A percentile compares a stretch with the other conserved stretches of the same genome.
phyloP scores from a whole-genome alignment of 2,329 filamentous ascomycete species.

The Lasiodiplodia gonubiensis region DNA sequence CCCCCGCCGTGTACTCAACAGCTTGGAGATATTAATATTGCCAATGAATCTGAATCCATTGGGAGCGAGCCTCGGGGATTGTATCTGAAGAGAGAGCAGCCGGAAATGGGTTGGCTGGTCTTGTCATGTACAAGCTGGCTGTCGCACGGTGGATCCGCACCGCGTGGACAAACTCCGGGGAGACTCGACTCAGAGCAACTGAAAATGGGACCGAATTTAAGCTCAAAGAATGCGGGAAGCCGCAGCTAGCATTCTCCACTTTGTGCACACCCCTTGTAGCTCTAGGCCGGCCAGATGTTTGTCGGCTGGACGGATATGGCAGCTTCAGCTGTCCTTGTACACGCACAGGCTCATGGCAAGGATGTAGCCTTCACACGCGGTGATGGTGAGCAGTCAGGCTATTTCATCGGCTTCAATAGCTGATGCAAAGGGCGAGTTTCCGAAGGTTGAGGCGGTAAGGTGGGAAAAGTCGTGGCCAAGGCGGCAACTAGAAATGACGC shows the following conservation, averaged over 20 bases:
- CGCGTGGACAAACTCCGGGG: background rate
- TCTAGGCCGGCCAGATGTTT: background rate
- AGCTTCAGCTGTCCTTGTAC: background rate
- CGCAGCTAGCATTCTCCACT: background rate
- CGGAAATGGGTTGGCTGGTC: background rate
- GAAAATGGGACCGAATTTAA: background rate
- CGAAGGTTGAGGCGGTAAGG: background rate
- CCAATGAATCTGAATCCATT: too few relatives aligned
- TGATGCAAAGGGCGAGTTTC: background rate
- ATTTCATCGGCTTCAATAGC: background rate
- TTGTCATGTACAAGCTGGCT: background rate
- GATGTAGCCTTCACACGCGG: too few relatives aligned
- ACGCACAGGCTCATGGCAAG: too few relatives aligned
- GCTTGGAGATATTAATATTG: background rate
- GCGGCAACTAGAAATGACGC: too few relatives aligned
- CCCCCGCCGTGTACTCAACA: background rate
- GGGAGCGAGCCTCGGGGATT: background rate
- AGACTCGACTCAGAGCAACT: background rate
- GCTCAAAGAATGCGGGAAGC: background rate
- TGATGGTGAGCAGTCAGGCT: background rate
- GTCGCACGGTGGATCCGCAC: background rate
- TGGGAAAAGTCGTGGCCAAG: conserved; percentile 1
- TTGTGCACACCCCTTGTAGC: background rate
- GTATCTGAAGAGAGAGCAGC: background rate
- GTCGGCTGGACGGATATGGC: background rate